These are phyloP conservation scores for Spiraea crenata DNA, from an alignment of 331 rosid genomes.

Conservation along the genomic window DNA sequence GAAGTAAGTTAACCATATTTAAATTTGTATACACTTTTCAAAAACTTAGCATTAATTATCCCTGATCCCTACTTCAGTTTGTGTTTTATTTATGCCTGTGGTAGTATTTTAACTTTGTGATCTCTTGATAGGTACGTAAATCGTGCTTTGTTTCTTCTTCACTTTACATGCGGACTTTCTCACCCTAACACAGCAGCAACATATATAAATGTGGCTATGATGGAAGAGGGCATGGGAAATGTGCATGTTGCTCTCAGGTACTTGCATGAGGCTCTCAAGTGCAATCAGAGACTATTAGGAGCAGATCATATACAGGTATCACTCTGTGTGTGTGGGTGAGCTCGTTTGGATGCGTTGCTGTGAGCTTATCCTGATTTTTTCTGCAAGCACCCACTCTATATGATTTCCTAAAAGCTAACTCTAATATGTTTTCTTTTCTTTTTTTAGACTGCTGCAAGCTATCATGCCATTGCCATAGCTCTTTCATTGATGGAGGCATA, in stretches of 20 bases:
- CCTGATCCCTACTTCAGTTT: background rate
- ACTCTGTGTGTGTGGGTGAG: background rate
- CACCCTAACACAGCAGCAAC: conserved; percentile 99
- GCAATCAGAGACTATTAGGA: conserved; percentile 91
- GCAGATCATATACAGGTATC: conserved; percentile 92
- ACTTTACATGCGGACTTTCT: conserved; percentile 89
- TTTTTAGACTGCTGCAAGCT: conserved; percentile 92
- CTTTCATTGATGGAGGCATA: conserved; percentile 98
- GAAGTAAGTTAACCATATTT: conserved; percentile 56
- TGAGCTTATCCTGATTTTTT: too few species aligned
- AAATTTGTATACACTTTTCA: conserved; percentile 5
- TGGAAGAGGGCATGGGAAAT: conserved; percentile 99
- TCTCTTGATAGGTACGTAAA: conserved; percentile 72
- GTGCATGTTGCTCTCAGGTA: conserved; percentile 95
- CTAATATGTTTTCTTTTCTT: conserved; percentile 15
- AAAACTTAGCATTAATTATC: background rate
- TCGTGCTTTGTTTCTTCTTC: conserved; percentile 93
- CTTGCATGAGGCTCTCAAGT: conserved; percentile 95
- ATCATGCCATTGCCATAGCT: conserved; percentile 98
- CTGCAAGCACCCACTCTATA: background rate
- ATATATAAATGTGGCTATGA: conserved; percentile 94
- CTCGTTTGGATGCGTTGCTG: background rate
- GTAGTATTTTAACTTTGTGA: conserved; percentile 25
- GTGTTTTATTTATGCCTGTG: conserved; percentile 3
- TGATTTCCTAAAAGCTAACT: conserved; percentile 6